phyloP scores from a whole-genome alignment of 495 filamentous ascomycete species.

The Talaromyces proteolyticus region DNA sequence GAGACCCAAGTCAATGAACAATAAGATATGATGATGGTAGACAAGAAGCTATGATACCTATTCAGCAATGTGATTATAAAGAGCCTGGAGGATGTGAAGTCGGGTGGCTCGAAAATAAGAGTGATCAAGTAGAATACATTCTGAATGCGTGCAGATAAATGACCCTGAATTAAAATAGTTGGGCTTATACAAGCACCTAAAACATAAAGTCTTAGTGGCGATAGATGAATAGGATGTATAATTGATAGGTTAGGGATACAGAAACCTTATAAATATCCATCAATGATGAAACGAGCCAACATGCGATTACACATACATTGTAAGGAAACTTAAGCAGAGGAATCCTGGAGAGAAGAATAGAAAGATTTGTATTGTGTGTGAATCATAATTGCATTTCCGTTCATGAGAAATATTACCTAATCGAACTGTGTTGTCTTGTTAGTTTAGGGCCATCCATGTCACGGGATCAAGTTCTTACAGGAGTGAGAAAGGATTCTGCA shows the following conservation, averaged over 20 bases:
- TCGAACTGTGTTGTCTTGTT: conserved; percentile 6
- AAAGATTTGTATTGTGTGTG: neutral
- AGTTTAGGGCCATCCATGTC: neutral
- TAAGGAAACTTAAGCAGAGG: neutral
- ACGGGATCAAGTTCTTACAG: conserved; percentile 49
- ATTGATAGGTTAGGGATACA: neutral
- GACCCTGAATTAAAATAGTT: no score
- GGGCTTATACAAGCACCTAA: no score
- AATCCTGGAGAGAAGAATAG: neutral
- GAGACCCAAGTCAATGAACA: no score
- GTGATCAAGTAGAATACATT: no score
- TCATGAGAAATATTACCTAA: neutral
- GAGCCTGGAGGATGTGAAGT: no score
- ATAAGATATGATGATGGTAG: no score
- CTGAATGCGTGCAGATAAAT: no score
- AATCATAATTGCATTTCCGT: neutral
- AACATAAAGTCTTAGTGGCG: neutral
- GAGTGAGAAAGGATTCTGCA: conserved; percentile 94
- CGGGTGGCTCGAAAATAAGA: no score
- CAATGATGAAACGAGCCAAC: neutral
- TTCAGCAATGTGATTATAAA: no score
- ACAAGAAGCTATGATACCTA: no score
- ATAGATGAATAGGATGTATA: neutral
- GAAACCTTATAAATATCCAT: neutral
- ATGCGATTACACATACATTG: neutral